Base-by-base conservation (phyloP, 164 flowering plant species). In the Annona cherimola region DNA sequence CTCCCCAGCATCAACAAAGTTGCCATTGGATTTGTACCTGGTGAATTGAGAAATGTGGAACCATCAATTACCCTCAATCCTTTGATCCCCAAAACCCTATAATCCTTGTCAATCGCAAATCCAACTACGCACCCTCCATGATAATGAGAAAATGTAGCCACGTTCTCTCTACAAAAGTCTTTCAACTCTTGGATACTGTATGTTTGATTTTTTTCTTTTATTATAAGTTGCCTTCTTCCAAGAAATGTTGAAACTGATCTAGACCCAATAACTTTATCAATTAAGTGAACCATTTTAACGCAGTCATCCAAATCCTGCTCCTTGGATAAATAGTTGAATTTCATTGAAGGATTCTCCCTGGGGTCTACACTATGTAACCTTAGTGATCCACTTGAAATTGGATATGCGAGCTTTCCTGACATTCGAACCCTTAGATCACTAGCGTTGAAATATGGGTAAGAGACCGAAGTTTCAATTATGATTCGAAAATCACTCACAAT, bases 1-100 rank as follows among this genome's bases (percentile, higher is more conserved):
- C 86, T 76, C 2, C 84, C 86, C 1, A 81, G 70, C 84, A 83
- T 81, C 63, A 81, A 4, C 8, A 83, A 45, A 7, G 86, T 85
- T n/a, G 83, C 86, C 83, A 76, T 78, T 20, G 83, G 86, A 61
- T 82, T 84, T 43, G 85, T 81, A 35, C 82, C 82, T 1, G 89
- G 87, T 8, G 87, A 81, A 12, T 78, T 80, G 7, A 61, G 26
- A 46, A 86, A 80, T 3, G 83, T 79, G 12, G 87, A 83, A n/a
- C 85, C 89, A 75, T 86, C 84, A 39, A 86, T 41, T 2, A 84
- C 82, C 39, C 84, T 75, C 62, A 86, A 63, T 2, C 84, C 81
- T 6, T 79, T 45, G 2, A 84, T 77, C 4, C 86, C 87, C 71
- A 42, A 68, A 0, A 81, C 85, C 16, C 42, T 82, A 45, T 78